phyloP scores from a whole-genome alignment of 208 protist genomes.

The Naegleria fowleri region DNA sequence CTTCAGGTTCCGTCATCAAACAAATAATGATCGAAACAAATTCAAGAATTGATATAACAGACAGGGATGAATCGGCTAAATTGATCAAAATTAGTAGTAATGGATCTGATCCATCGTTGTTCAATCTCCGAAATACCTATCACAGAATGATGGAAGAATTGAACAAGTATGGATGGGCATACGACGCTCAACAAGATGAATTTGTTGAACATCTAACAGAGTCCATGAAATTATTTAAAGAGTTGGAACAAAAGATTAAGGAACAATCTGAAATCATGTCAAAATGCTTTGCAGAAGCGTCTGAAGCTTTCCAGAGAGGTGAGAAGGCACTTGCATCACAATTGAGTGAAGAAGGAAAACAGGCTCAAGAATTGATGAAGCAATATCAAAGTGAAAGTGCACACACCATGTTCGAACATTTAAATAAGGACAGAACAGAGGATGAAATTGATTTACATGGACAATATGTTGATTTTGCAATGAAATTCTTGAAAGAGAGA shows the following conservation, averaged over 20 bases:
- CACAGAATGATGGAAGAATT: neutral
- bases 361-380: neutral
- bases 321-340: neutral
- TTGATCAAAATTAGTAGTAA: neutral
- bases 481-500: constrained; percentile 7
- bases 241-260: neutral
- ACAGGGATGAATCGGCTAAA: neutral
- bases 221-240: neutral
- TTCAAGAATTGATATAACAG: neutral
- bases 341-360: neutral
- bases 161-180: neutral
- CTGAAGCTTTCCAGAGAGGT: neutral
- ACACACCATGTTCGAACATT: neutral
- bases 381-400: neutral
- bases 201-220: neutral
- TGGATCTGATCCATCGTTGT: neutral
- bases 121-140: neutral
- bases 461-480: neutral
- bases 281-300: neutral
- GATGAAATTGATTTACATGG: neutral
- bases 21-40: neutral
- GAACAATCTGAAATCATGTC: neutral
- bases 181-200: neutral
- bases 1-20: neutral
- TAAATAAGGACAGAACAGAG: neutral